Conservation (phyloP, 2,329 filamentous ascomycete genomes). For the Fusarium coicis region DNA sequence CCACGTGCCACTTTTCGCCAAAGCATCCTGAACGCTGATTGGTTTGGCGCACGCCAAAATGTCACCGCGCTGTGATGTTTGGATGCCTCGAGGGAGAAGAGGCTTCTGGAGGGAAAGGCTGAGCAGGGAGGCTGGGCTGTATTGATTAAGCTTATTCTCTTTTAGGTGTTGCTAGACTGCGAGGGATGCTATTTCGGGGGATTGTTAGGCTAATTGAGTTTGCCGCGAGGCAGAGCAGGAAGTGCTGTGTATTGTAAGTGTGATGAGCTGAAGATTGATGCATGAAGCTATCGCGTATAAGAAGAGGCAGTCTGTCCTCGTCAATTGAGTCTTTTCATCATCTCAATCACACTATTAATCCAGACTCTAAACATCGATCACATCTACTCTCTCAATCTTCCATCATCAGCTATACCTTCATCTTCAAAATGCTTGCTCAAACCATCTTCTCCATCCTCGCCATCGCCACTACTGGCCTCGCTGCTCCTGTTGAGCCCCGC, state of each 20-base stretch:
- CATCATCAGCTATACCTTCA: not conserved
- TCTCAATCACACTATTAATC: not conserved
- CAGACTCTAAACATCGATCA: not conserved
- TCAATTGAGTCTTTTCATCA: not conserved
- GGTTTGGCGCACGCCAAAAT: not conserved
- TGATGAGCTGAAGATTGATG: not conserved
- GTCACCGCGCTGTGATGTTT: not conserved
- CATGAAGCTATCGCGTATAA: not conserved
- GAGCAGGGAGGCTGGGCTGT: not conserved
- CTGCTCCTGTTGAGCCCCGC: not conserved
- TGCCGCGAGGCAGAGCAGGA: not conserved
- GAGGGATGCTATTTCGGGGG: not conserved
- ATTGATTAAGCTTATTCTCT: not conserved
- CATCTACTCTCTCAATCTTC: not conserved
- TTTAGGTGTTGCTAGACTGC: not conserved
- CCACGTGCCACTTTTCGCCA: not conserved
- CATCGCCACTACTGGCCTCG: not conserved
- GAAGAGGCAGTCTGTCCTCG: not conserved
- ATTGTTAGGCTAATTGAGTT: not conserved
- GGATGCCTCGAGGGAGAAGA: not conserved
- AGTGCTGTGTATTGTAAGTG: not conserved
- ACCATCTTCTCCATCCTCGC: not conserved
- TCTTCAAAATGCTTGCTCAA: not conserved
- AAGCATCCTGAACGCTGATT: not conserved
- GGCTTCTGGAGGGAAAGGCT: not conserved